Base-by-base conservation (phyloP, 108 stramenopile species). In the Tribonema minus region DNA sequence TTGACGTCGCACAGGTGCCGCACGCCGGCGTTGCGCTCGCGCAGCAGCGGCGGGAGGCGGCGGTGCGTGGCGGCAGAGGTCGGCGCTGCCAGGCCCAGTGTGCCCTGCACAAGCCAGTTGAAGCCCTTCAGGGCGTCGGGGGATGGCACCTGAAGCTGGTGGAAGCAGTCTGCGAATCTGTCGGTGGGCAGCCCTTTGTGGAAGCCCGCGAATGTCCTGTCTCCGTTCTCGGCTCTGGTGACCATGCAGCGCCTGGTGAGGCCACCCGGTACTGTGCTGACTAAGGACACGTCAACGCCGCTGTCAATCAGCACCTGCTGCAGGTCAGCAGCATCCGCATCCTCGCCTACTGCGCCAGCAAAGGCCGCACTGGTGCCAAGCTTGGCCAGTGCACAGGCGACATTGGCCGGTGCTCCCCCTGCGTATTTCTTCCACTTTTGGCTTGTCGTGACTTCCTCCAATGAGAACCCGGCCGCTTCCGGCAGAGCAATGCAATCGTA, bases 371-470 rank as follows among this genome's bases (percentile, higher is more conserved):
- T 23, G 4, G 66, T 64, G 3, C 81, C 81, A 25, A 73, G 72
- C 67, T 67, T 72, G n/a, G 67, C 37, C 46, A 82, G 71, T n/a
- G 70, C 81, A 64, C 81, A 73, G 33, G 81, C 81, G 1, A 82
- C 81, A 41, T 82, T 82, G 5, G 81, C 81, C 20, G 72, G 81
- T 30, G 81, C 81, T 29, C 81, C 81, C 34, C 81, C 81, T 29
- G 71, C 58, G 58, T 78, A 78, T 2, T 62, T n/a, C n/a, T 33
- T 67, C 67, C 68, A 78, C 32, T 62, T 60, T 26, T 20, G n/a
- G 25, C 30, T 40, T 32, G 38, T 27, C 2, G 33, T 67, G n/a
- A 78, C 60, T n/a, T 29, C 20, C 35, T 69, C 46, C 32, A 78
- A 65, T 2, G 26, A 37, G 67, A 62, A 78, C 12, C 77, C 77